Base-by-base conservation (phyloP, 495 filamentous ascomycete species). In the Lasiosphaeria ovina region DNA sequence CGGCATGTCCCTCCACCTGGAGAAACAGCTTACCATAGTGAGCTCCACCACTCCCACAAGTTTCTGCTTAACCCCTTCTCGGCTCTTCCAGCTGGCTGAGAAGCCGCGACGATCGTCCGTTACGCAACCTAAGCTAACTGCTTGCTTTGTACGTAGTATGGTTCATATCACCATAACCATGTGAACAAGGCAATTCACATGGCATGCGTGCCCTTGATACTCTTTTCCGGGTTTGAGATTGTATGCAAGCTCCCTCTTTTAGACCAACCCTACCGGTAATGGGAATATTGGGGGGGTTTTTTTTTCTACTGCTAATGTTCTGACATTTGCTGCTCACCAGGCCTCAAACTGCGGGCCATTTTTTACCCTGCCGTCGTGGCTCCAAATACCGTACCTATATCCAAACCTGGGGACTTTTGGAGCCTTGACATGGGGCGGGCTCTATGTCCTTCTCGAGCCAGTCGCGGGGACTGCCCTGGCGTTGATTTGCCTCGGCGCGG, bases 181-280 rank as follows among this genome's bases (percentile, higher is more conserved):
- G 89, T 95, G 68, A 98, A 98, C 69, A 77, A 97, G 56, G 82
- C 83, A 31, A 97, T 98, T 65, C 94, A 98, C 72, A 87, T 97
- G 67, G 79, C 86, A 32, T 97, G 90, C 70, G 93, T 98, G 8
- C 94, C 94, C 1, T 68, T 89, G 38, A 83, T 98, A 45, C 76
- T 97, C 57, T 86, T 95, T 63, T 90, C 90, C 1, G 83, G 78
- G 3, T 87, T 97, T 62, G 80, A 92, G 47, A 69, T 97, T 63
- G 93, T 96, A 87, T 51, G 74, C 67, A 52, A 24, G 24, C 36
- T 17, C 34, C 32, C 49, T 45, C 11, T 12, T 10, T 51, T 12
- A 54, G 32, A 9, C 24, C 0, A 24, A 24, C 24, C 24, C 2
- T 24, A 2, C 24, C 1, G 24, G 24, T 24, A 24, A 24, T 24